Base-by-base conservation (phyloP, 140 eudicot genomes). In the Stevia rebaudiana region DNA sequence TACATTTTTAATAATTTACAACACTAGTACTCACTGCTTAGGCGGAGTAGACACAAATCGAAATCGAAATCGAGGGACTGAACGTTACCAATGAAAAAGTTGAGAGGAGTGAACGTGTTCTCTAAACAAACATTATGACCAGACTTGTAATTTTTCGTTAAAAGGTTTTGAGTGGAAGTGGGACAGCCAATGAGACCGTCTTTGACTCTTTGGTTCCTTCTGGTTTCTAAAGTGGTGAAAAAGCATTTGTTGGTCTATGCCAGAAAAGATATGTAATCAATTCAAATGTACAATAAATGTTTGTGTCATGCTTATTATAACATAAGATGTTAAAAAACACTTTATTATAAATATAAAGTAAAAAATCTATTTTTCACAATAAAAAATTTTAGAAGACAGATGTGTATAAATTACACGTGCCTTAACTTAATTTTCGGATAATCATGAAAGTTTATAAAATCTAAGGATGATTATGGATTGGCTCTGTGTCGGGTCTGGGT, bases 181-280 rank as follows among this genome's bases (percentile, higher is more conserved):
- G 74, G 69, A 40, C 62, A 58, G 25, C 57, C 50, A 47, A 42
- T 19, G 69, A 67, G 79, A 74, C 73, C 61, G 30, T 16, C 49
- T 48, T 67, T 58, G 74, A 63, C 36, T 16, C 49, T 48, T 67
- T 58, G 74, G 69, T 43, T 58, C 74, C 68, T 46, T 50, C 58
- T 57, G 74, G 69, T 74, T 74, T 67, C 74, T 74, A 66, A 74
- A 74, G 58, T 28, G 52, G 78, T 74, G 78, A 74, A 74, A 74
- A 74, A 57, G 68, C 16, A 66, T 74, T 65, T 57, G 63, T 35
- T 73, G 73, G 67, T 65, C 51, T 65, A 73, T 73, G 68, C 73
- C 74, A 66, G 52, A 66, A 73, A 56, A 47, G 62, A 56, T 46
- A 31, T 9, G 78, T 36, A 33, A 74, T 74, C 35, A 65, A 66